Base-by-base conservation (phyloP, 352 stramenopile species). In the Globisporangium orthogonon region DNA sequence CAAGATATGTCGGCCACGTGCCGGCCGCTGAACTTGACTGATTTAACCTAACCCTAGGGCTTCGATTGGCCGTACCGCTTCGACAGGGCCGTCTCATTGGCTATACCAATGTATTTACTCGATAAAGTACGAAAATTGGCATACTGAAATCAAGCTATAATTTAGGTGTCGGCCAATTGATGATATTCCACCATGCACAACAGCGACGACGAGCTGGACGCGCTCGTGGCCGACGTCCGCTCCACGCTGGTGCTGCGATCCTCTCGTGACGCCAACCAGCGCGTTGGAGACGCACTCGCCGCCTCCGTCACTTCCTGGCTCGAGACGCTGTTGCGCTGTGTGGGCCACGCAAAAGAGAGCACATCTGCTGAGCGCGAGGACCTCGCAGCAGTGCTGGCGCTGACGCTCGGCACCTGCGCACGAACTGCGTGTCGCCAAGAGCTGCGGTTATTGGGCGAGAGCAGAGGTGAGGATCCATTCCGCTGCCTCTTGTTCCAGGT, bases 371-470 rank as follows among this genome's bases (percentile, higher is more conserved):
- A 54, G 7, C 14, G 6, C 7, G 59, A 65, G 17, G 59, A 65
- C 40, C 18, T 51, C n/a, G 30, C 30, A 13, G 53, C 52, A 1
- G 52, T 65, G 28, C 39, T 56, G 17, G 37, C 31, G 29, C 51
- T 65, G 52, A 15, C 55, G 39, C 47, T 61, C 7, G 44, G n/a
- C 18, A 15, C 44, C 7, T 49, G 44, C 44, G 44, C n/a, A 2
- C 44, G n/a, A 17, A 17, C 30, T 4, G 46, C 52, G 29, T 57
- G 52, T 13, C 14, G 13, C 15, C 18, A 37, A 2, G 51, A 41
- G 1, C 18, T 39, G 17, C 59, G 37, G 51, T 31, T 30, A 18
- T 9, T n/a, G 31, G 44, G 49, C 37, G 14, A 14, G 46, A 17
- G 9, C 4, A 2, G n/a, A 15, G 14, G 28, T 0, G 2, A 6